Percentiles rank a stretch among this genome's conserved stretches.
These are phyloP conservation scores for Didymosphaeria variabile DNA, from an alignment of 2,329 filamentous ascomycete genomes.

Conservation along the genomic window DNA sequence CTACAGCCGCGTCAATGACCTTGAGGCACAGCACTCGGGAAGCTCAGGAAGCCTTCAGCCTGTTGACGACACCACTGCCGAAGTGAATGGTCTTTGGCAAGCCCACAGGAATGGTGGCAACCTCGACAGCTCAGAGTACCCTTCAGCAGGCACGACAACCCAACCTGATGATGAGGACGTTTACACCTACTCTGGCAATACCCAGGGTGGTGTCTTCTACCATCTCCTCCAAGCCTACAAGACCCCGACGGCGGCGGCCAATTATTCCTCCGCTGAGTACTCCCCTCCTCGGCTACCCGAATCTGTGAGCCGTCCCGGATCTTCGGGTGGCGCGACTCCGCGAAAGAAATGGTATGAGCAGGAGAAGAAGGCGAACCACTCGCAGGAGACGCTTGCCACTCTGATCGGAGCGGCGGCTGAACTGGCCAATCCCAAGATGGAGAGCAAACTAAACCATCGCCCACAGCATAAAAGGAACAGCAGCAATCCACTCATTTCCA, in stretches of 20 bases:
- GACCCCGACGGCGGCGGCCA: slow-evolving; percentile 27
- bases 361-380: slow-evolving; percentile 32
- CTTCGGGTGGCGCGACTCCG: slow-evolving; percentile 37
- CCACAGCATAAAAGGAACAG: slow-evolving; percentile 30
- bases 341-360: slow-evolving; percentile 43
- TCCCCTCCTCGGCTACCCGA: slow-evolving; percentile 26
- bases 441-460: slow-evolving; percentile 21
- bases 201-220: slow-evolving; percentile 42
- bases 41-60: slow-evolving; percentile 9
- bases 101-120: slow-evolving; percentile 26
- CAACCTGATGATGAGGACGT: slow-evolving; percentile 27
- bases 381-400: slow-evolving; percentile 42
- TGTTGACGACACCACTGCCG: slow-evolving; percentile 27
- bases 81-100: slow-evolving; percentile 33
- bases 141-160: slow-evolving; percentile 19
- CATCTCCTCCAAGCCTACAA: slow-evolving; percentile 45
- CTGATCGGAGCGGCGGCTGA: slow-evolving; percentile 40
- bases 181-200: slow-evolving; percentile 39
- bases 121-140: slow-evolving; percentile 11
- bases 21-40: slow-evolving; percentile 16
- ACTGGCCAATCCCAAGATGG: slow-evolving; percentile 37
- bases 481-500: slow-evolving; percentile 36
- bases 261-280: slow-evolving; percentile 21
- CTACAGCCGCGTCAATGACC: slow-evolving; percentile 26
- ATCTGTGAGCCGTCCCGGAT: slow-evolving; percentile 16